A percentile compares a stretch with the other conserved stretches of the same genome.
Evolutionary conservation across 225 moss, liverwort and hornwort species (phyloP).

Genomic region (Pseudisothecium myosuroides): DNA sequence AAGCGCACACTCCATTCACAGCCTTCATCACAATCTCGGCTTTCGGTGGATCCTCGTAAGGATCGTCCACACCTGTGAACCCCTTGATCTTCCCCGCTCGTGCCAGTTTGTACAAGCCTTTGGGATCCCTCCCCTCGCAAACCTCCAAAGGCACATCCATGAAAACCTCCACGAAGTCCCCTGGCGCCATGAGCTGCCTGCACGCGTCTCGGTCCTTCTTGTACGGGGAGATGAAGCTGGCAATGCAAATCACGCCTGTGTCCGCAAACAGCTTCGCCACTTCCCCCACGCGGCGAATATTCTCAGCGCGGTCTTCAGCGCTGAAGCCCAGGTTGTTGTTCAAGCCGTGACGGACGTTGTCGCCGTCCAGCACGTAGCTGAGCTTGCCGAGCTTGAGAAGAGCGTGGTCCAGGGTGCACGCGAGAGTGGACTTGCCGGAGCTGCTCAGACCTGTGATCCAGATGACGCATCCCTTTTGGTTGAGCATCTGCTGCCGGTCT

Average conservation of each 20-base stretch:
- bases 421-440: constrained; percentile 60
- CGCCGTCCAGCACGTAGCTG: constrained; percentile 59
- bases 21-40: constrained; percentile 49
- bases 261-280: constrained; percentile 57
- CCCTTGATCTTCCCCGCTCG: constrained; percentile 61
- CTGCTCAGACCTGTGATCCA: constrained; percentile 71
- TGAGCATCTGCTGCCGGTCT: constrained; percentile 27
- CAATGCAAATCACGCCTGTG: constrained; percentile 51
- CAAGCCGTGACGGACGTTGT: constrained; percentile 59
- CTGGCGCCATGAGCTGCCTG: constrained; percentile 29
- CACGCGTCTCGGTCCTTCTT: constrained; percentile 43
- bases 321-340: constrained; percentile 58
- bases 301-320: constrained; percentile 48
- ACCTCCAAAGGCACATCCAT: constrained; percentile 59
- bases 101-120: constrained; percentile 62
- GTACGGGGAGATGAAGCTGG: constrained; percentile 74
- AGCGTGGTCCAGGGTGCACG: constrained; percentile 51
- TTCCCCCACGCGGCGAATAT: constrained; percentile 59
- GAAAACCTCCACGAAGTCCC: constrained; percentile 62
- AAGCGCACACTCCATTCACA: constrained; percentile 21
- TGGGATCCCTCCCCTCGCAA: constrained; percentile 55
- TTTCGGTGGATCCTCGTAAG: constrained; percentile 42
- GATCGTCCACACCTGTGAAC: constrained; percentile 64
- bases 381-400: constrained; percentile 32
- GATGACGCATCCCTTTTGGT: constrained; percentile 55